These are phyloP conservation scores for Lasiodiplodia gonubiensis DNA, from an alignment of 2,329 filamentous ascomycete genomes.

Conservation along the genomic window DNA sequence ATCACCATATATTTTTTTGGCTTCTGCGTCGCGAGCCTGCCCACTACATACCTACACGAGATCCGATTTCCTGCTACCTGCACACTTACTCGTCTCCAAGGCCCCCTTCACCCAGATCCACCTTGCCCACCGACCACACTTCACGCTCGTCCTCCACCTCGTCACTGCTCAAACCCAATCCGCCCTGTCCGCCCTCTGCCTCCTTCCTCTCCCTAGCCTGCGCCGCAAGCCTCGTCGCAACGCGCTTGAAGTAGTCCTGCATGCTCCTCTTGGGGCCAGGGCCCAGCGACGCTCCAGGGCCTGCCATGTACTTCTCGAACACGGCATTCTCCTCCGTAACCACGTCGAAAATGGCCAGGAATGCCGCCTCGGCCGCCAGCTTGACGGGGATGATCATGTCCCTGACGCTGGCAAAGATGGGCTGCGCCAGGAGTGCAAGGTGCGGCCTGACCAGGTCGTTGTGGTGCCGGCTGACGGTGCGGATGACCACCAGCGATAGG, in stretches of 20 bases:
- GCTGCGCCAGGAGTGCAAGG: constrained; percentile 76
- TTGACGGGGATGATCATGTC: constrained; percentile 95
- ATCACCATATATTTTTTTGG: neutral
- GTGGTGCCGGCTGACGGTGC: constrained; percentile 80
- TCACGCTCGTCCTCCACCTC: constrained; percentile 94
- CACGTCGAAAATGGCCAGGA: constrained; percentile 87
- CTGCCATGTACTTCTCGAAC: constrained; percentile 88
- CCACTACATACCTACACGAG: neutral
- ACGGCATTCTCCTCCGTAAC: constrained; percentile 84
- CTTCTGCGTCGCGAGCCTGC: neutral
- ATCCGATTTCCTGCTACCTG: neutral
- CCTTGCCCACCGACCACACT: constrained; percentile 91
- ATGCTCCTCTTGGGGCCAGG: constrained; percentile 83
- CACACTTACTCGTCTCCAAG: constrained; percentile 34
- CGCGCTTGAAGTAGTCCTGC: constrained; percentile 95
- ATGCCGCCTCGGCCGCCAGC: constrained; percentile 90
- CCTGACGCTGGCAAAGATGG: constrained; percentile 87
- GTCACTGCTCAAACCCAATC: constrained; percentile 84
- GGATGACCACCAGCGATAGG: constrained; percentile 82
- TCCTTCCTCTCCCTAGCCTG: constrained; percentile 90
- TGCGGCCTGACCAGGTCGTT: constrained; percentile 83
- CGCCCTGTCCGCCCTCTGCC: constrained; percentile 87
- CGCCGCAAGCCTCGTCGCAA: constrained; percentile 80
- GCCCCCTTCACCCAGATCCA: constrained; percentile 73
- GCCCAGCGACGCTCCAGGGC: constrained; percentile 67